A percentile compares a stretch with the other conserved stretches of the same genome.
phyloP scores from a whole-genome alignment of 2,329 filamentous ascomycete genomes.

The Hymenoscyphus occultus region DNA sequence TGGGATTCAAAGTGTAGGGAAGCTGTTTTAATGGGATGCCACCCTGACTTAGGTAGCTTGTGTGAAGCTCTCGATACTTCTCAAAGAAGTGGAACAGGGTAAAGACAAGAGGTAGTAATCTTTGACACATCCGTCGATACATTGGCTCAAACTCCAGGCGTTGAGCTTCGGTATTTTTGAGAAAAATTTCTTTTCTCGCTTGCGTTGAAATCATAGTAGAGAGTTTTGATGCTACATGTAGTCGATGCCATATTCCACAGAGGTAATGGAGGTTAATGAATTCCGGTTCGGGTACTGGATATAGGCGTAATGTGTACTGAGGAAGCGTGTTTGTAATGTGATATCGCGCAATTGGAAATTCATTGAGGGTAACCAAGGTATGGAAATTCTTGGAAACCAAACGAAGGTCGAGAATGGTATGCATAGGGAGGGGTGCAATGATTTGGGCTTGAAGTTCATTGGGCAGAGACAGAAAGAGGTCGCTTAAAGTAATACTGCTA shows the following conservation, averaged over 20 bases:
- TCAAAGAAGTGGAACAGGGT: conserved; percentile 68
- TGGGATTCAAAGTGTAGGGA: conserved; percentile 60
- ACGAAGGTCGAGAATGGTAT: conserved; percentile 58
- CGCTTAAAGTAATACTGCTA: conserved; percentile 47
- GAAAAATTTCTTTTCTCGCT: conserved; percentile 63
- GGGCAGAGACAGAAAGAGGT: conserved; percentile 56
- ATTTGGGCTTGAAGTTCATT: conserved; percentile 63
- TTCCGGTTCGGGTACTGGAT: conserved; percentile 49
- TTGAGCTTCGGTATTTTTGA: conserved; percentile 54
- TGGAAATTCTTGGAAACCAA: conserved; percentile 59
- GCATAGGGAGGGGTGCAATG: conserved; percentile 56
- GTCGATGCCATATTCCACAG: conserved; percentile 62
- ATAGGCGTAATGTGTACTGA: conserved; percentile 57
- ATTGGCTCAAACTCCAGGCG: conserved; percentile 58
- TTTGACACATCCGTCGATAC: conserved; percentile 60
- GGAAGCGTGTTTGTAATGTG: conserved; percentile 59
- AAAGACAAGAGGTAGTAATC: conserved; percentile 61
- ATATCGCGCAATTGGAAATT: conserved; percentile 58
- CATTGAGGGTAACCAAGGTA: conserved; percentile 56
- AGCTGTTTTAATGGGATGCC: conserved; percentile 48
- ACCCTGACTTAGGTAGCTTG: conserved; percentile 53
- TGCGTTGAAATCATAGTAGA: conserved; percentile 61
- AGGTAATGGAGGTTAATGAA: conserved; percentile 58
- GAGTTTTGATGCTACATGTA: conserved; percentile 62
- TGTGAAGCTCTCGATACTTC: conserved; percentile 57